phyloP scores from a whole-genome alignment of 176 grass and related monocot genomes.

The Aegilops longissima region DNA sequence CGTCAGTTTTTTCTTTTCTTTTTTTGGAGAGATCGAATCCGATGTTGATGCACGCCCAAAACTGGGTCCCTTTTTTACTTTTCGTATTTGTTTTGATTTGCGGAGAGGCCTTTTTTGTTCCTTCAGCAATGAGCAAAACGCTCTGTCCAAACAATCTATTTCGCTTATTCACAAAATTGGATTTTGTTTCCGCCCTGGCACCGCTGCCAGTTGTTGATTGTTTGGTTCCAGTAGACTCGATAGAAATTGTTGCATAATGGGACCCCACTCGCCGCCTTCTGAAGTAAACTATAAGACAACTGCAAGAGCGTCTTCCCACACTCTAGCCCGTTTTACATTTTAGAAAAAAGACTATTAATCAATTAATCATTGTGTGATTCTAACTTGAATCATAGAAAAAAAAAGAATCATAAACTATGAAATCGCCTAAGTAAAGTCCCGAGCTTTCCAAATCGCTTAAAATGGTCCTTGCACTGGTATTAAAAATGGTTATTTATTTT shows the following conservation, averaged over 20 bases:
- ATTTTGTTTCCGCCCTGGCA: neutral
- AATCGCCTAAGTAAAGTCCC: no score
- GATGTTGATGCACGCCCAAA: neutral
- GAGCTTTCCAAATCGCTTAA: no score
- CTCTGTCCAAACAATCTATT: neutral
- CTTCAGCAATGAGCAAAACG: neutral
- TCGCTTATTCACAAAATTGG: neutral
- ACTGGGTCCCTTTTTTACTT: neutral
- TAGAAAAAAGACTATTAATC: no score
- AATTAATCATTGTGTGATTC: no score
- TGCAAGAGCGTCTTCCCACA: neutral
- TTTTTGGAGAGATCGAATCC: neutral
- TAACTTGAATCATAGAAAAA: no score
- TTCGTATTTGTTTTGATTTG: neutral
- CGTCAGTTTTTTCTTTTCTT: neutral
- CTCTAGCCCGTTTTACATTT: neutral
- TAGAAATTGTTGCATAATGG: conserved; percentile 4
- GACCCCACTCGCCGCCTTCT: neutral
- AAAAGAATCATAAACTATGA: no score
- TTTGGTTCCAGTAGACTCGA: neutral
- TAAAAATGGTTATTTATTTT: no score
- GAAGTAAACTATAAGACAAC: neutral
- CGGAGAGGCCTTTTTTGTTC: neutral
- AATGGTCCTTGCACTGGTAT: no score
- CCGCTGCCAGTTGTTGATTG: neutral